Percentiles rank a stretch among this genome's conserved stretches.
Conservation (phyloP, 176 grass and related monocot species). For the Hyparrhenia diplandra region DNA sequence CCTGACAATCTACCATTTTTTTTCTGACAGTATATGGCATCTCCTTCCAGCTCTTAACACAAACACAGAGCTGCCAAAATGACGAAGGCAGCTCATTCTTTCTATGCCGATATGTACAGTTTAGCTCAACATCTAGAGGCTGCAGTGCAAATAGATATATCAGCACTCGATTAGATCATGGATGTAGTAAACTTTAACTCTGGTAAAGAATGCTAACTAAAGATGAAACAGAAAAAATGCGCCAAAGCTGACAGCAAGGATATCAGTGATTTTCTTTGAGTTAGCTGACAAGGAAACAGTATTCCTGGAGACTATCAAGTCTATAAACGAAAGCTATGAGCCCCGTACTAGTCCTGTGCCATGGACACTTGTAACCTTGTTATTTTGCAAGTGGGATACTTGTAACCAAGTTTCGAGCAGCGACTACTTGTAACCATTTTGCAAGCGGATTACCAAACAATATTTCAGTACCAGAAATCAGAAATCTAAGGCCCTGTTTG, state of each 20-base stretch:
- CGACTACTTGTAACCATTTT: conserved; percentile 3
- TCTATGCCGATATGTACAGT: conserved; percentile 37
- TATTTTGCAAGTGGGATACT: no score
- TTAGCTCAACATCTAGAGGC: conserved; percentile 15
- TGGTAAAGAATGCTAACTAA: neutral
- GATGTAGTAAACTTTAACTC: conserved; percentile 1
- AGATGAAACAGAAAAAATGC: neutral
- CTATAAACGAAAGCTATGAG: neutral
- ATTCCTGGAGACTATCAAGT: neutral
- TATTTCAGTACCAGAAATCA: neutral
- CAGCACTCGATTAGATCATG: neutral
- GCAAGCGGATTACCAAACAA: neutral
- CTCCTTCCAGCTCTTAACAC: conserved; percentile 21
- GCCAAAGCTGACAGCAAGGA: neutral
- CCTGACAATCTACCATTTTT: conserved; percentile 25
- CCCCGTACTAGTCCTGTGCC: neutral
- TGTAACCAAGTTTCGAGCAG: neutral
- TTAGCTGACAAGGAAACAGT: neutral
- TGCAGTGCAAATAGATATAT: neutral
- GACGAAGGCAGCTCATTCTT: conserved; percentile 20
- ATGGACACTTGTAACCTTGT: neutral
- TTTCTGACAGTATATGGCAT: conserved; percentile 10
- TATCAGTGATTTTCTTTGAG: conserved; percentile 3
- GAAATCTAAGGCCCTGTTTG: neutral
- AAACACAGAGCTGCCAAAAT: conserved; percentile 6